Base-by-base conservation (phyloP, 768 basidiomycete species). In the Glaciozyma antarctica region DNA sequence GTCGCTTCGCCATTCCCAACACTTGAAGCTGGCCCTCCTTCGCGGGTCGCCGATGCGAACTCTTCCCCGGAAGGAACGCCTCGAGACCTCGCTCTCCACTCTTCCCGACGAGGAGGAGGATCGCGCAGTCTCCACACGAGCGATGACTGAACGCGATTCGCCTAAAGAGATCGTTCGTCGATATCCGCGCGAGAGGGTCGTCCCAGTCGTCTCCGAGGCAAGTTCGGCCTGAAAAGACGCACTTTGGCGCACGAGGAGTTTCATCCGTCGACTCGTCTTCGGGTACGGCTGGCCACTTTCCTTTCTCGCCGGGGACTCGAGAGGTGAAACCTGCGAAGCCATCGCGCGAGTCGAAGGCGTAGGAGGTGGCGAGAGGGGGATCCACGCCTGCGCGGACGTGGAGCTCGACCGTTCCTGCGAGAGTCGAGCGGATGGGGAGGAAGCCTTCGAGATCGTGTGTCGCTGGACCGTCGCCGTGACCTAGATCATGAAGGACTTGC, bases 111-210 rank as follows among this genome's bases (percentile, higher is more conserved):
- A 80, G 74, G 0, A 74, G 76, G 16, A 71, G 62, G 41, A 79
- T 74, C 12, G 76, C 58, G 62, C 78, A 78, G 59, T 79, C 79
- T n/a, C 79, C 79, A 68, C 79, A 79, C 17, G 62, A 24, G 13
- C 72, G 24, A 13, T 68, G 65, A n/a, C 72, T 70, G 67, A 78
- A 79, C 3, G 77, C 76, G 26, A 78, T 72, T 38, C 74, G 71
- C 47, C 69, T 75, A 70, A 79, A 76, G 17, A 77, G 61, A 7
- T 72, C 76, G n/a, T 69, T 71, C 16, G 77, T 75, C 34, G 59
- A 60, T 0, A 55, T 44, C 19, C 64, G 54, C 22, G 60, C 64
- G 2, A 38, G 26, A 8, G 58, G 6, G 1, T n/a, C 26, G 55
- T 63, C 43, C 48, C 69, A 69, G 5, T 45, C 56, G 5, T 5